phyloP scores from a whole-genome alignment of 805 yeast genomes.

The Saturnispora silvae region DNA sequence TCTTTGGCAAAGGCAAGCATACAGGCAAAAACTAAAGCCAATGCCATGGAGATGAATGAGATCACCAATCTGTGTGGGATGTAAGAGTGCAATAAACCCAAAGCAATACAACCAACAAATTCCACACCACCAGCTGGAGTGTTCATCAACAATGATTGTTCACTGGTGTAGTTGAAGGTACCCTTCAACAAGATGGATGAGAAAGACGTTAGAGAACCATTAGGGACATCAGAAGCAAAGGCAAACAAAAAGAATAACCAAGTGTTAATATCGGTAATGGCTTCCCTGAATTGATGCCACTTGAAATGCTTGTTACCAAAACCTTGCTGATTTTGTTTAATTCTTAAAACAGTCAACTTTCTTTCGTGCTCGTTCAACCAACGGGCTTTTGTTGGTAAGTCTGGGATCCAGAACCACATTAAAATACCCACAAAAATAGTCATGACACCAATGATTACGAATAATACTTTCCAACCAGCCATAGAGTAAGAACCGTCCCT shows the following conservation, averaged over 20 bases:
- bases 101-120: slow-evolving; percentile 9
- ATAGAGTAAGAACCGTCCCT: slow-evolving; percentile 14
- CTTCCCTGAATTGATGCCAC: slow-evolving; percentile 45
- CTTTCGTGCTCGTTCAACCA: slow-evolving; percentile 30
- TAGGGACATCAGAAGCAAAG: slow-evolving; percentile 40
- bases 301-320: slow-evolving; percentile 28
- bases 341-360: slow-evolving; percentile 23
- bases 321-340: slow-evolving; percentile 29
- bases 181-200: slow-evolving; percentile 27
- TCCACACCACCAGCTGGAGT: slow-evolving; percentile 18
- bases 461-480: slow-evolving; percentile 51
- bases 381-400: slow-evolving; percentile 25
- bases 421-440: slow-evolving; percentile 42
- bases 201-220: slow-evolving; percentile 48
- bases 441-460: slow-evolving; percentile 47
- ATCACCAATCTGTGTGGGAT: slow-evolving; percentile 15
- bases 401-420: slow-evolving; percentile 32
- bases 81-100: neutral
- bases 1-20: slow-evolving; percentile 15
- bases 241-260: slow-evolving; percentile 39
- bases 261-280: slow-evolving; percentile 39
- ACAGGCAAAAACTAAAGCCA: slow-evolving; percentile 9
- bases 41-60: slow-evolving; percentile 13
- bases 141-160: slow-evolving; percentile 11
- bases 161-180: slow-evolving; percentile 13